A percentile compares a stretch with the other conserved stretches of the same genome.
Conservation (phyloP, 129 eudicot genomes). For the Cynara cardunculus region DNA sequence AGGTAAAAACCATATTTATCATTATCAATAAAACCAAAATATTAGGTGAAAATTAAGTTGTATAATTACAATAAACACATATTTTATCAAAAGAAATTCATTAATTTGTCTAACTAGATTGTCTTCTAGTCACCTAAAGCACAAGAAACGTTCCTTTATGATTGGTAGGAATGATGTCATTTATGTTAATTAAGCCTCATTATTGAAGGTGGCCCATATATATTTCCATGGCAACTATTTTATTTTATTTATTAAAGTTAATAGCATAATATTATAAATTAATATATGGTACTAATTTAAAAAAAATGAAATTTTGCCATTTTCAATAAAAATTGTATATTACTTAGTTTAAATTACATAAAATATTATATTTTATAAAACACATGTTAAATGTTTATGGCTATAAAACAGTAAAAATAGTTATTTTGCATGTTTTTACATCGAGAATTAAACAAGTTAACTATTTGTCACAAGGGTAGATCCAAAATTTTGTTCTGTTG, state of each 20-base stretch:
- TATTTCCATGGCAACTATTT: neutral
- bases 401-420: neutral
- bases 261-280: neutral
- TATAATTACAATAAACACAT: neutral
- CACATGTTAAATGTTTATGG: neutral
- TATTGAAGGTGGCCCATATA: neutral
- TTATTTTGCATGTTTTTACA: neutral
- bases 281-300: neutral
- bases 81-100: neutral
- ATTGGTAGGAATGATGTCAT: neutral
- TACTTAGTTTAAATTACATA: neutral
- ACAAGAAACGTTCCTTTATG: neutral
- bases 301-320: neutral
- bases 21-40: neutral
- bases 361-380: neutral
- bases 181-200: neutral
- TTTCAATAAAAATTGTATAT: neutral
- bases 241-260: neutral
- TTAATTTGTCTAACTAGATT: slow-evolving; percentile 5
- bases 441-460: neutral
- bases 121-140: slow-evolving; percentile 9
- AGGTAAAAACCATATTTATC: neutral
- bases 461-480: neutral
- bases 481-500: no score
- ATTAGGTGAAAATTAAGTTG: neutral